Evolutionary conservation across 176 grass and related monocot genomes (phyloP).

Genomic region (Pontederia paniculata): DNA sequence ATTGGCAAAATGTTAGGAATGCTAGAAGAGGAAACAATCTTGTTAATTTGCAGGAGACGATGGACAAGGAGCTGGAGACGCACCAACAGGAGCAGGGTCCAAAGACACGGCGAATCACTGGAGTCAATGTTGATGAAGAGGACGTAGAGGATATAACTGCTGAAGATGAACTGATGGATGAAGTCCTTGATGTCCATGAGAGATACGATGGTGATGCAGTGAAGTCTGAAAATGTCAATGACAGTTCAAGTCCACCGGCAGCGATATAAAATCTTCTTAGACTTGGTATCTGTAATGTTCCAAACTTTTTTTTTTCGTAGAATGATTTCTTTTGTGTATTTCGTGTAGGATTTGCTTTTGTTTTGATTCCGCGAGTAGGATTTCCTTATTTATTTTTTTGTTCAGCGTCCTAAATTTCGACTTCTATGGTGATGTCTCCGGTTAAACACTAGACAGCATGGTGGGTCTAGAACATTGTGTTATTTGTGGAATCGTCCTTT

Average conservation of each 20-base stretch:
- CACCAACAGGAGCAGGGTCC: conserved; percentile 84
- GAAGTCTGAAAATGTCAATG: conserved; percentile 35
- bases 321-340: no score
- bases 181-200: conserved; percentile 54
- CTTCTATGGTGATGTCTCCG: no score
- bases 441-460: no score
- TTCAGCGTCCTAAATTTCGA: no score
- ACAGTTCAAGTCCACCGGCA: conserved; percentile 11
- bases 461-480: no score
- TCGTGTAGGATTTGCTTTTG: no score
- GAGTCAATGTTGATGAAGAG: conserved; percentile 60
- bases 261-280: no score
- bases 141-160: conserved; percentile 66
- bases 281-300: no score
- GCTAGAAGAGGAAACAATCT: conserved; percentile 32
- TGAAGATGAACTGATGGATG: conserved; percentile 86
- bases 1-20: conserved; percentile 68
- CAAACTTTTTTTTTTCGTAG: no score
- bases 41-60: conserved; percentile 66
- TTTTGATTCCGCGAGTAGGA: no score
- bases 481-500: no score
- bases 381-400: no score
- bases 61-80: conserved; percentile 91
- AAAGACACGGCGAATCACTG: conserved; percentile 54
- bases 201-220: conserved; percentile 35